Evolutionary conservation across 2,329 filamentous ascomycete species (phyloP).

Genomic region (Aspergillus sergii): DNA sequence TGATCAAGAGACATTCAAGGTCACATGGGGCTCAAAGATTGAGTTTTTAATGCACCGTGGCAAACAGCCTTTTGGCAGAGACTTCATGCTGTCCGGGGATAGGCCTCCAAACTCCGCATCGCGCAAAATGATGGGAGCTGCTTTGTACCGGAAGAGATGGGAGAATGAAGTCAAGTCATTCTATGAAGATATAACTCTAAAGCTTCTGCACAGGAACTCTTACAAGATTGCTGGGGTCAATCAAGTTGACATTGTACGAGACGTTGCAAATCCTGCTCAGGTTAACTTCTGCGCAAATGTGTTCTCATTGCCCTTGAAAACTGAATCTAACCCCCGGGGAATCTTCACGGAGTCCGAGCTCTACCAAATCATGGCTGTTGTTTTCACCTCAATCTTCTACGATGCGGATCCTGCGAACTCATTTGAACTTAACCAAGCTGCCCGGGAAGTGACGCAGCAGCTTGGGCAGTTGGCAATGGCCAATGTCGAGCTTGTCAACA

Average conservation of each 20-base stretch:
- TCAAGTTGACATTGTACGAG: constrained; percentile 53
- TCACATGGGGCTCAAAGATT: constrained; percentile 51
- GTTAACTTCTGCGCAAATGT: constrained; percentile 58
- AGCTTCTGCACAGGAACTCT: constrained; percentile 47
- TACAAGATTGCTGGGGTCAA: constrained; percentile 50
- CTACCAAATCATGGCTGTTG: constrained; percentile 55
- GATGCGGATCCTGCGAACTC: constrained; percentile 56
- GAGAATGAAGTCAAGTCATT: constrained; percentile 49
- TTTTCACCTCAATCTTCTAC: constrained; percentile 59
- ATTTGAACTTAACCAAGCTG: constrained; percentile 55
- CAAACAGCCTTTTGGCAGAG: constrained; percentile 42
- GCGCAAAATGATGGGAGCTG: constrained; percentile 46
- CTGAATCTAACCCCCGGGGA: constrained; percentile 51
- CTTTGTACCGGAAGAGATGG: constrained; percentile 51
- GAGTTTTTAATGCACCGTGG: constrained; percentile 46
- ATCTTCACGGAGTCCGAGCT: constrained; percentile 58
- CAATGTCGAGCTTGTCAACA: constrained; percentile 51
- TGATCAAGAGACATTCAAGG: constrained; percentile 48
- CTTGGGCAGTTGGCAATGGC: constrained; percentile 54
- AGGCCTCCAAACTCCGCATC: constrained; percentile 44
- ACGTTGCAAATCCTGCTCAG: constrained; percentile 56
- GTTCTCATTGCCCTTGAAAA: constrained; percentile 60
- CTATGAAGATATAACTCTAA: constrained; percentile 51
- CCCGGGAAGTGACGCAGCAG: constrained; percentile 49
- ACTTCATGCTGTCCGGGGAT: constrained; percentile 54